Evolutionary conservation across 2,329 filamentous ascomycete species (phyloP).

Genomic region (Sphaerulina musiva): DNA sequence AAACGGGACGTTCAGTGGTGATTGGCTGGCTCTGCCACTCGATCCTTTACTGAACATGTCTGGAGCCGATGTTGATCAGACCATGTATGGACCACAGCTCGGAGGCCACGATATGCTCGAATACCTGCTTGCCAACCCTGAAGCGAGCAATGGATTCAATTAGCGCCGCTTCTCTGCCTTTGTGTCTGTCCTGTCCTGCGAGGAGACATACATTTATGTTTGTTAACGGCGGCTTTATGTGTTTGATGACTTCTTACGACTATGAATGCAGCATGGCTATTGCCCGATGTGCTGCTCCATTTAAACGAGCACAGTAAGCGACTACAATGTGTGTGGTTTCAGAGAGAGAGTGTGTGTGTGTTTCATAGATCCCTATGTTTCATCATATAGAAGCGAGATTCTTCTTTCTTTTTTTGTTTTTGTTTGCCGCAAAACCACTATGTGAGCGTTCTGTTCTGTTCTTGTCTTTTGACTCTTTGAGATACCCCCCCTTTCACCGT

Average conservation of each 20-base stretch:
- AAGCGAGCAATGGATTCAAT: constrained; percentile 1
- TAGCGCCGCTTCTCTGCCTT: neutral
- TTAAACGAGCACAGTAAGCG: neutral
- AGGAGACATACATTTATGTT: neutral
- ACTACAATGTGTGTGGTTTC: neutral
- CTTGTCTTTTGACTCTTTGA: too few relatives aligned
- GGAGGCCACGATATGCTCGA: constrained; percentile 49
- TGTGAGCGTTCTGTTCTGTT: too few relatives aligned
- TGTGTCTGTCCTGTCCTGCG: neutral
- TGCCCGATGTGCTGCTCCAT: neutral
- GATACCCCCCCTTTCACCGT: too few relatives aligned
- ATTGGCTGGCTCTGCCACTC: constrained; percentile 57
- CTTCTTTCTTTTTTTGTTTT: too few relatives aligned
- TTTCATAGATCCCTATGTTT: neutral
- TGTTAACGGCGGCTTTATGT: neutral
- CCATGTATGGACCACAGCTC: constrained; percentile 58
- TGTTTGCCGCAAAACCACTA: too few relatives aligned
- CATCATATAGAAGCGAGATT: too few relatives aligned
- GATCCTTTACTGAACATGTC: constrained; percentile 55
- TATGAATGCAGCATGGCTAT: neutral
- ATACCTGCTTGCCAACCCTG: constrained; percentile 34
- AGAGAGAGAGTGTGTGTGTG: too few relatives aligned
- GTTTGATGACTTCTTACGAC: neutral
- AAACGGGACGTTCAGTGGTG: constrained; percentile 36
- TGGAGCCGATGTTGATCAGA: constrained; percentile 52